Evolutionary conservation across 2,329 filamentous ascomycete genomes (phyloP), one percentile per base, ranked within the genome.

Genomic region (Fusarium tjaetaba): DNA sequence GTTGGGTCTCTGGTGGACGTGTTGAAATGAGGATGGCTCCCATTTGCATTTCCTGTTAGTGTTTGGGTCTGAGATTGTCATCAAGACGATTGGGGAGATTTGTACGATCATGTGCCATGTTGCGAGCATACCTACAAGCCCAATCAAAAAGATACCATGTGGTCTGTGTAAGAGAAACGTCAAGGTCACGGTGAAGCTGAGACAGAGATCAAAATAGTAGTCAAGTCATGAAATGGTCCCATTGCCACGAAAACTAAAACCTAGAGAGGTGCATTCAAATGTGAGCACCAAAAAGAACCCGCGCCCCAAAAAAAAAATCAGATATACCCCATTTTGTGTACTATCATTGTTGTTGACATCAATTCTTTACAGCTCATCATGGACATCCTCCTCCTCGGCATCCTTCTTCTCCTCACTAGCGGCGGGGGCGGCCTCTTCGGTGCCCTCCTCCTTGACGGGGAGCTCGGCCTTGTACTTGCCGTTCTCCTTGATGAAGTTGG

Each of bases 401-500:
- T 84, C 80, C 74, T 85, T 82, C 76, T 82, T 82, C 71, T 86
- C 83, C 80, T 89, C 87, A 32, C 85, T 85, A 77, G 88, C 83
- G 76, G 87, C 86, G 64, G 86, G 85, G 48, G 86, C 86, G 65
- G 85, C 84, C 81, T 91, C 87, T 77, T 89, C 88, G 65, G 86
- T 86, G 41, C 84, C 82, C 76, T 88, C 88, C 77, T 88, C 88
- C 78, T 84, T 83, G 78, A 86, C 84, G 76, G 87, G 84, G 72
- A 92, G 91, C 78, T 92, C 91, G 74, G 94, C 90, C 84, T 93
- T 91, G 89, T 97, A 90, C 85, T 95, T 96, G 85, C 96, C 96
- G 84, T 96, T 97, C 88, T 98, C 95, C 85, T 94, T 92, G 84
- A 99, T 90, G 87, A 99, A 99, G 79, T 92, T 89, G 80, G 94